A percentile compares a stretch with the other conserved stretches of the same genome.
Conservation (phyloP, 108 stramenopile genomes). For the Cyclotella cryptica region DNA sequence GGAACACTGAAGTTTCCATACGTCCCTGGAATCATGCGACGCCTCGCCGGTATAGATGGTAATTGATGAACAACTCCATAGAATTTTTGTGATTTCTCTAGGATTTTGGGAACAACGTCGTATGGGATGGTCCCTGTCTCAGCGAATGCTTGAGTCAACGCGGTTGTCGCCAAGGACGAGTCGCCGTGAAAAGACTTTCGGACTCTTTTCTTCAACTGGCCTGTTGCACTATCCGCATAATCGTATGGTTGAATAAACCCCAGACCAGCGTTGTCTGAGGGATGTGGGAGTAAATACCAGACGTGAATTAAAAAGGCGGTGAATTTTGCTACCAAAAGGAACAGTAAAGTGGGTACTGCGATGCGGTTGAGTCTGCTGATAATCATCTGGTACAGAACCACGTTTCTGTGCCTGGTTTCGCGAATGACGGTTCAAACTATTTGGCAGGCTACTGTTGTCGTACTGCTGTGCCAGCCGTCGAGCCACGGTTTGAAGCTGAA, state of each 20-base stretch:
- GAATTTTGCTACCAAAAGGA: conserved; percentile 16
- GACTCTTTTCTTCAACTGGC: background rate
- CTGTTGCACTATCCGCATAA: background rate
- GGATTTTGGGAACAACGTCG: conserved; percentile 14
- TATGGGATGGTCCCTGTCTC: background rate
- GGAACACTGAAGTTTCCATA: conserved; percentile 9
- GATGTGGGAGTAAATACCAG: conserved; percentile 16
- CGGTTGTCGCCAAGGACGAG: background rate
- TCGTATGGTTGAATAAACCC: background rate
- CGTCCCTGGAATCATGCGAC: conserved; percentile 30
- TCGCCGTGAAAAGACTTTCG: background rate
- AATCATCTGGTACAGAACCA: no score
- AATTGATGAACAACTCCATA: conserved; percentile 40
- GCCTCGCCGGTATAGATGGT: conserved; percentile 32
- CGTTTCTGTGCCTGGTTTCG: no score
- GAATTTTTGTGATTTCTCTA: background rate
- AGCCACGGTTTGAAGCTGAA: no score
- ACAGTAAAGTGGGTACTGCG: conserved; percentile 7
- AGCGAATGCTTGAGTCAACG: background rate
- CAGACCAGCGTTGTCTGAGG: background rate
- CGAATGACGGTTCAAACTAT: no score
- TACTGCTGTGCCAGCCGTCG: no score
- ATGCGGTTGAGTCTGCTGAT: background rate
- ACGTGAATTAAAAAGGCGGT: background rate
- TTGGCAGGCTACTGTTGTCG: no score